Conservation (phyloP, 495 filamentous ascomycete species). For the Sporormia fimetaria region DNA sequence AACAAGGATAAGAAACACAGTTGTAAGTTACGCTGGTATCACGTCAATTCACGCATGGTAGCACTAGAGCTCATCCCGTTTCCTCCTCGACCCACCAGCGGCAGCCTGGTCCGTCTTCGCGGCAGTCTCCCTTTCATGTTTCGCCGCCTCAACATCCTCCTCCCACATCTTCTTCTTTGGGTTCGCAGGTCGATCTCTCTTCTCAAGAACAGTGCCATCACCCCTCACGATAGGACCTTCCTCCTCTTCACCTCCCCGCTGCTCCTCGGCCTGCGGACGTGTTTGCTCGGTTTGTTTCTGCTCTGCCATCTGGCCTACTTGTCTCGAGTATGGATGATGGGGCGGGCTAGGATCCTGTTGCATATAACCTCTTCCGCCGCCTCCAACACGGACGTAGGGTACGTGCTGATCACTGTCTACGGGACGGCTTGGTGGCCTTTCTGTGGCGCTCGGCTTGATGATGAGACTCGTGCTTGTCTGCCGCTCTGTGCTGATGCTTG, state of each 20-base stretch:
- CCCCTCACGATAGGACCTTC: conserved; percentile 30
- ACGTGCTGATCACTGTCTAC: conserved; percentile 18
- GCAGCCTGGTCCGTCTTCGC: too few species aligned
- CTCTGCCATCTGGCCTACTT: conserved; percentile 46
- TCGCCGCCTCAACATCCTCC: conserved; percentile 37
- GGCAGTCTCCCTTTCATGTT: conserved; percentile 31
- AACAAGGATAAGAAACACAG: too few species aligned
- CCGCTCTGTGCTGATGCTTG: conserved; percentile 18
- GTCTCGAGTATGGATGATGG: conserved; percentile 41
- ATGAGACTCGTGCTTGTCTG: conserved; percentile 24
- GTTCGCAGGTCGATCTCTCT: conserved; percentile 42
- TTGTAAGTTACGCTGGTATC: too few species aligned
- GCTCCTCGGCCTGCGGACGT: conserved; percentile 8
- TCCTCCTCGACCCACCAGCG: too few species aligned
- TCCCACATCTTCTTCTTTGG: conserved; percentile 83
- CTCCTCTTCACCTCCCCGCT: conserved; percentile 16
- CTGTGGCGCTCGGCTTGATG: conserved; percentile 35
- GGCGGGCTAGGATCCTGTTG: conserved; percentile 30
- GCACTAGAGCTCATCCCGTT: too few species aligned
- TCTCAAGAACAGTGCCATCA: conserved; percentile 33
- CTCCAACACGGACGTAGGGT: conserved; percentile 32
- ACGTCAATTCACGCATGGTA: too few species aligned
- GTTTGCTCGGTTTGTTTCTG: conserved; percentile 34
- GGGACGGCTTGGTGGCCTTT: conserved; percentile 27
- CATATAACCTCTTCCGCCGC: conserved; percentile 33